phyloP scores from a whole-genome alignment of 805 yeast genomes.

The Torulaspora quercuum region DNA sequence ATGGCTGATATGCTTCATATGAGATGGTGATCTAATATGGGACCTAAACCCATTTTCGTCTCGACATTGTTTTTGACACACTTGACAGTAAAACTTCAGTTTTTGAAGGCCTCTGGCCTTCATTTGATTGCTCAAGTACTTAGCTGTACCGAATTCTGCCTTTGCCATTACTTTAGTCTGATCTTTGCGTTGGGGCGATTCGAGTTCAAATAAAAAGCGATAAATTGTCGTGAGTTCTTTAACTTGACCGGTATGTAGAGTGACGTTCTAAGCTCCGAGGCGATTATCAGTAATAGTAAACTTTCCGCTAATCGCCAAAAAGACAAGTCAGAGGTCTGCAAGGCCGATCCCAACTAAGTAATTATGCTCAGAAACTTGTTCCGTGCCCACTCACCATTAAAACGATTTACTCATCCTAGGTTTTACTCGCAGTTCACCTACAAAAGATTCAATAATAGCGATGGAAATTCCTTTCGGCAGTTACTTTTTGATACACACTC shows the following conservation, averaged over 20 bases:
- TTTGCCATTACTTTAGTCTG: conserved; percentile 43
- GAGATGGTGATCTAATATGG: conserved; percentile 81
- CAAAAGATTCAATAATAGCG: conserved; percentile 23
- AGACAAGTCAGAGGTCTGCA: not conserved
- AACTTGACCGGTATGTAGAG: conserved; percentile 1
- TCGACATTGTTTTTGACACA: conserved; percentile 89
- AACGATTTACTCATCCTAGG: not conserved
- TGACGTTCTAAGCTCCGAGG: too few species aligned
- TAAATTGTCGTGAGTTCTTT: too few species aligned
- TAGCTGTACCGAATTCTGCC: conserved; percentile 65
- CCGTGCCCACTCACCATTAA: not conserved
- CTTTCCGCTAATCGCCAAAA: too few species aligned
- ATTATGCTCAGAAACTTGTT: conserved; percentile 2
- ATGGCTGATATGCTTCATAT: conserved; percentile 53
- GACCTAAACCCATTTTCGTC: conserved; percentile 95
- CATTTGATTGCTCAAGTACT: conserved; percentile 68
- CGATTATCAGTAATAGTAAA: too few species aligned
- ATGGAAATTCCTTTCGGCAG: conserved; percentile 12
- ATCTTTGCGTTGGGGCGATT: too few species aligned
- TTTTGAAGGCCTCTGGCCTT: conserved; percentile 83
- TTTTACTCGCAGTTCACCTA: conserved; percentile 16
- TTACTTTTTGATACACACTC: conserved; percentile 29
- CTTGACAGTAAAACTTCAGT: conserved; percentile 82
- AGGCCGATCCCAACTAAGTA: not conserved
- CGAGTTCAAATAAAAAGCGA: too few species aligned